Percentiles rank a stretch among this genome's conserved stretches.
Evolutionary conservation across 768 basidiomycete genomes (phyloP).

Genomic region (Dentipellis sp.): DNA sequence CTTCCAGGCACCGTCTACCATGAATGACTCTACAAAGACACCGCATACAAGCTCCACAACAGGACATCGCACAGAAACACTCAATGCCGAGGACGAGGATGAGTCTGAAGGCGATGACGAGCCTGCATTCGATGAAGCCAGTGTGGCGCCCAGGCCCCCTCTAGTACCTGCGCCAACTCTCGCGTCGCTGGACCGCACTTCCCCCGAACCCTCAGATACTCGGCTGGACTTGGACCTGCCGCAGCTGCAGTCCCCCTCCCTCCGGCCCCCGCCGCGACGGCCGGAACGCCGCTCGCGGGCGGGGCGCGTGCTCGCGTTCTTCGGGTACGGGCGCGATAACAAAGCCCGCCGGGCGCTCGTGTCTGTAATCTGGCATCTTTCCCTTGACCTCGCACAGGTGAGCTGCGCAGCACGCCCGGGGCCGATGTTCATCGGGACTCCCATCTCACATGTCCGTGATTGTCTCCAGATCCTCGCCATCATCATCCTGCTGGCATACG

Average conservation of each 20-base stretch:
- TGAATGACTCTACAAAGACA: no score
- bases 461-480: constrained; percentile 41
- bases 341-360: constrained; percentile 44
- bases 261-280: neutral
- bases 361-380: constrained; percentile 40
- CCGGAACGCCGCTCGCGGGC: constrained; percentile 14
- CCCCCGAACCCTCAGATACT: neutral
- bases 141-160: no score
- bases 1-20: no score
- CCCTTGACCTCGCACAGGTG: constrained; percentile 48
- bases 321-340: constrained; percentile 48
- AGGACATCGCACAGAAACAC: no score
- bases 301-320: constrained; percentile 24
- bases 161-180: no score
- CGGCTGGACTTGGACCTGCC: no score
- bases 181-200: no score
- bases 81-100: no score
- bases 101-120: no score
- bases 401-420: constrained; percentile 6
- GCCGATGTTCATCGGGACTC: constrained; percentile 1
- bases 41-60: no score
- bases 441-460: neutral
- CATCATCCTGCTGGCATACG: constrained; percentile 38
- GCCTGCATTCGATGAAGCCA: no score
- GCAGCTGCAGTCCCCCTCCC: neutral